A percentile compares a stretch with the other conserved stretches of the same genome.
phyloP scores from a whole-genome alignment of 2,329 filamentous ascomycete species.

The Fusarium acutatum region DNA sequence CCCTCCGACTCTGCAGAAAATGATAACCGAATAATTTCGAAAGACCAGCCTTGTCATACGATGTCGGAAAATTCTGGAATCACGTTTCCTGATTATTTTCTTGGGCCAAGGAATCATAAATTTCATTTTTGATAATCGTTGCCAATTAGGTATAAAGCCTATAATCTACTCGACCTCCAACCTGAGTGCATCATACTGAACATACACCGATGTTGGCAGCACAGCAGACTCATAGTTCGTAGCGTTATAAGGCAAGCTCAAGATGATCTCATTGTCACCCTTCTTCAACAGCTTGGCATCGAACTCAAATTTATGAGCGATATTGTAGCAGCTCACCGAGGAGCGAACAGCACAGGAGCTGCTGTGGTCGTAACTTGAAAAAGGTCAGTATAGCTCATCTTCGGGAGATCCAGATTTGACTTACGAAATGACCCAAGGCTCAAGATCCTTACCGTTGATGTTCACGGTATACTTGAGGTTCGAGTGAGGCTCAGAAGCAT shows the following conservation, averaged over 20 bases:
- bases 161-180: slow-evolving; percentile 58
- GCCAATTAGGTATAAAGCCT: not conserved
- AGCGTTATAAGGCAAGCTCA: slow-evolving; percentile 67
- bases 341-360: slow-evolving; percentile 68
- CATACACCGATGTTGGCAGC: slow-evolving; percentile 63
- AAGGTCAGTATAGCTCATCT: not conserved
- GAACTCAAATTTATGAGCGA: slow-evolving; percentile 68
- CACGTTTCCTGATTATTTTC: slow-evolving; percentile 5
- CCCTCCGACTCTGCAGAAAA: slow-evolving; percentile 22
- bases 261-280: slow-evolving; percentile 63
- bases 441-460: slow-evolving; percentile 53
- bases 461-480: slow-evolving; percentile 60
- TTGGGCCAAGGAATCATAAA: not conserved
- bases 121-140: not conserved
- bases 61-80: not conserved
- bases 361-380: slow-evolving; percentile 36
- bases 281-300: slow-evolving; percentile 56
- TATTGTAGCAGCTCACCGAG: slow-evolving; percentile 68
- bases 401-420: not conserved
- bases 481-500: slow-evolving; percentile 59
- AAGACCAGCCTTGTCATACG: slow-evolving; percentile 8
- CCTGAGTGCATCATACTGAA: slow-evolving; percentile 72
- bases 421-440: slow-evolving; percentile 66
- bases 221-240: slow-evolving; percentile 67
- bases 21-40: not conserved